Evolutionary conservation across 1,284 basidiomycete species (phyloP), one percentile per base, ranked within the genome.

Genomic region (Agroathelia rolfsii): DNA sequence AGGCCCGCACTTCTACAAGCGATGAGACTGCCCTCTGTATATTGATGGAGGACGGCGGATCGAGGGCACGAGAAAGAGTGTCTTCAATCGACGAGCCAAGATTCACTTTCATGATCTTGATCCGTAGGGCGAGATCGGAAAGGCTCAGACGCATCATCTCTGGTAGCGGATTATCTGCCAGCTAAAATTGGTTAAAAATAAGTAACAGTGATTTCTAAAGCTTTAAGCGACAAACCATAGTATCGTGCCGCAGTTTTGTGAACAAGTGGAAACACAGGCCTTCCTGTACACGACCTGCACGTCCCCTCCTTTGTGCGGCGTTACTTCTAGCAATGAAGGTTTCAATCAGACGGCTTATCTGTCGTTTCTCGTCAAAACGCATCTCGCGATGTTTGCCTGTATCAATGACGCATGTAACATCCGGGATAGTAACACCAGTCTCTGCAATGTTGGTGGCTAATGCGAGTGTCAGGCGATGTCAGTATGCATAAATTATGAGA

Each of bases 401-500:
- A 53, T 98, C 95, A 37, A 98, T 93, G 9, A 98, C 95, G 47
- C 92, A 94, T 3, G 94, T 97, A 37, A 97, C 88, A 49, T 99
- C 95, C 4, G 94, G 94, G 38, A 98, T 97, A 0, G 94, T 98
- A 39, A 98, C 86, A 53, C 94, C 94, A 10, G 89, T 95, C 53
- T 95, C 89, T 17, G 86, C 71, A 35, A 75, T 72, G 44, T 77
- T 73, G 8, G 71, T 72, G 2, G 69, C 70, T 72, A 35, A 14
- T 24, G 11, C 31, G 17, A 14, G 25, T 12, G 35, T 11, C 10
- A 25, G 21, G 26, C 78, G 44, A 87, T 82, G 46, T 84, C 76
- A 84, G 5, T 79, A 78, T 81, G 37, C 12, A 32, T 28, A 37
- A 25, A 9, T 26, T 6, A 18, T 30, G 23, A 48, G 26, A 41